Conservation (phyloP, 2,329 filamentous ascomycete genomes). For the Aspergillus nomiae region DNA sequence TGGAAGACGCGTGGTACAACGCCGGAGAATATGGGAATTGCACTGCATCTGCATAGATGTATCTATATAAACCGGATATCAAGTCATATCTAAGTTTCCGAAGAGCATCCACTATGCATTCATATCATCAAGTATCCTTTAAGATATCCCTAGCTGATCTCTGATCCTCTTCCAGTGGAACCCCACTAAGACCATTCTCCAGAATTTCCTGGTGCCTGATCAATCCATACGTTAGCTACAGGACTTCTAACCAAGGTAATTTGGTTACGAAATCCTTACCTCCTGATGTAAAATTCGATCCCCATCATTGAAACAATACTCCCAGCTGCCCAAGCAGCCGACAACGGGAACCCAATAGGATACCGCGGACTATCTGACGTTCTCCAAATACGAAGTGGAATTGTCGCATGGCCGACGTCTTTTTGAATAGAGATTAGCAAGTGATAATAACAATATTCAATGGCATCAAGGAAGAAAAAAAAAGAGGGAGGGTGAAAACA, state of each 20-base stretch:
- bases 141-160: background rate
- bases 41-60: background rate
- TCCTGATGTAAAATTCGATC: conserved; percentile 10
- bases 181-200: background rate
- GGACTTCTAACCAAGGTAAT: background rate
- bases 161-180: background rate
- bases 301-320: conserved; percentile 11
- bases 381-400: conserved; percentile 22
- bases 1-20: no score
- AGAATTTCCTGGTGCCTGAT: background rate
- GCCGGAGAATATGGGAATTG: no score
- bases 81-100: background rate
- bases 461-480: background rate
- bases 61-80: background rate
- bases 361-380: conserved; percentile 20
- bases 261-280: background rate
- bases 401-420: conserved; percentile 23
- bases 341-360: conserved; percentile 22
- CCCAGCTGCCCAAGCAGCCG: conserved; percentile 18
- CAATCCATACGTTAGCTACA: background rate
- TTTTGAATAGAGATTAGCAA: background rate
- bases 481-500: no score
- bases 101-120: background rate
- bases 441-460: background rate
- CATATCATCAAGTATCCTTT: background rate